phyloP scores from a whole-genome alignment of 495 filamentous ascomycete species.

The Chaetomium cochliodes region DNA sequence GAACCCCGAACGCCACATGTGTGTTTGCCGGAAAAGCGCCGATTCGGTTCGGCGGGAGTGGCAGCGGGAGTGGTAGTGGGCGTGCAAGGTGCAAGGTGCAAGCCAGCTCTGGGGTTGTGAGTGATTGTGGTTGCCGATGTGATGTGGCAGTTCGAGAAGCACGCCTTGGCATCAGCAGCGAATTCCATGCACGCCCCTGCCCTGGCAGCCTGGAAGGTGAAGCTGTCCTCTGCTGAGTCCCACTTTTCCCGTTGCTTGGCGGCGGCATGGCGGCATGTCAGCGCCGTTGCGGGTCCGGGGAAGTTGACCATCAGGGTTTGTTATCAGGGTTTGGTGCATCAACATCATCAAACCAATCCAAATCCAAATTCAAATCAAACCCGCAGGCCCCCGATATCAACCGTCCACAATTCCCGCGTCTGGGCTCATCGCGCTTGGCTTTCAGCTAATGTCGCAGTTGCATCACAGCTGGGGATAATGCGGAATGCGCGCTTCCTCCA shows the following conservation, averaged over 20 bases:
- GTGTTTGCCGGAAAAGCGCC: conserved; percentile 18
- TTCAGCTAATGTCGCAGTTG: neutral
- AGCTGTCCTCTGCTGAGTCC: conserved; percentile 9
- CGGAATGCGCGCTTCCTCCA: conserved; percentile 9
- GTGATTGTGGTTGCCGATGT: neutral
- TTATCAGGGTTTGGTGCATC: neutral
- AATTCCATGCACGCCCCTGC: neutral
- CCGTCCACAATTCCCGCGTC: too few relatives aligned
- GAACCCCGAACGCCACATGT: conserved; percentile 39
- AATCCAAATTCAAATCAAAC: too few relatives aligned
- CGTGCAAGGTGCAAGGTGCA: neutral
- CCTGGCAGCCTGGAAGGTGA: conserved; percentile 1
- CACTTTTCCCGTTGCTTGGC: conserved; percentile 20
- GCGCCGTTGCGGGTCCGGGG: neutral
- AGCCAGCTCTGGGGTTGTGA: too few relatives aligned
- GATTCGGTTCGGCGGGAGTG: conserved; percentile 1
- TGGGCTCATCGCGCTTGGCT: neutral
- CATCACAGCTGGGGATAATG: neutral
- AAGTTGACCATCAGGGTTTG: neutral
- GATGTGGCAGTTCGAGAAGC: neutral
- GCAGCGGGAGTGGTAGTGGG: neutral
- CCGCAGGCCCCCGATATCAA: neutral
- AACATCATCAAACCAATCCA: neutral
- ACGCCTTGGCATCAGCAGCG: conserved; percentile 2
- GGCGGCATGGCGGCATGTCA: conserved; percentile 4